A percentile compares a stretch with the other conserved stretches of the same genome.
Conservation (phyloP, 2,329 filamentous ascomycete genomes). For the Alternaria infectoria region DNA sequence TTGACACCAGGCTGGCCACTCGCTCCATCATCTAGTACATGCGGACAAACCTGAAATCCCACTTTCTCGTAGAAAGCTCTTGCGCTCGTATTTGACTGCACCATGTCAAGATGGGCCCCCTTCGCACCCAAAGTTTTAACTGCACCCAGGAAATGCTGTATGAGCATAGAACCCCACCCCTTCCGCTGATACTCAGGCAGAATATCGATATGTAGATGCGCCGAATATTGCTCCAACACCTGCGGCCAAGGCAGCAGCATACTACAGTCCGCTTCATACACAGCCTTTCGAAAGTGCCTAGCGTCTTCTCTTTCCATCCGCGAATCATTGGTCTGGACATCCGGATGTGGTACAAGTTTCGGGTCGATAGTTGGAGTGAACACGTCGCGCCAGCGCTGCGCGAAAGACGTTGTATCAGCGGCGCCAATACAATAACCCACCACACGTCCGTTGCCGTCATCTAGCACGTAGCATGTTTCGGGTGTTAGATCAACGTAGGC, state of each 20-base stretch:
- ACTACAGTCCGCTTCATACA: conserved; percentile 32
- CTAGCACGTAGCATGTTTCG: conserved; percentile 45
- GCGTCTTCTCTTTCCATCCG: conserved; percentile 28
- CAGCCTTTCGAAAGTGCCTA: conserved; percentile 19
- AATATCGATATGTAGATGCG: conserved; percentile 50
- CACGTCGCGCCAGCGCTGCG: conserved; percentile 31
- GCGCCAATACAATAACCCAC: conserved; percentile 51
- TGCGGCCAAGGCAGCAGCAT: conserved; percentile 24
- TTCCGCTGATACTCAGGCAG: conserved; percentile 41
- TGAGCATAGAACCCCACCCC: conserved; percentile 39
- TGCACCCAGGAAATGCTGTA: conserved; percentile 31
- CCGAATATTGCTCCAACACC: conserved; percentile 37
- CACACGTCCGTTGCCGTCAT: conserved; percentile 37
- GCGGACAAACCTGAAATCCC: conserved; percentile 29
- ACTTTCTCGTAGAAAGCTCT: conserved; percentile 37
- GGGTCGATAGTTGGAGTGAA: conserved; percentile 35
- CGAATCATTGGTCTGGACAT: conserved; percentile 4
- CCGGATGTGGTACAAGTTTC: conserved; percentile 21
- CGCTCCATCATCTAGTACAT: conserved; percentile 35
- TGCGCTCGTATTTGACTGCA: conserved; percentile 37
- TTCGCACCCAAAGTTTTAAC: conserved; percentile 28
- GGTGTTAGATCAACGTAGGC: conserved; percentile 40
- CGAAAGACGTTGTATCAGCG: conserved; percentile 33
- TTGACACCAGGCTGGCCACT: conserved; percentile 34
- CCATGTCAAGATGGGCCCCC: conserved; percentile 48